Evolutionary conservation across 371 early-diverging fungal species (phyloP).

Genomic region (Mortierella sp.): DNA sequence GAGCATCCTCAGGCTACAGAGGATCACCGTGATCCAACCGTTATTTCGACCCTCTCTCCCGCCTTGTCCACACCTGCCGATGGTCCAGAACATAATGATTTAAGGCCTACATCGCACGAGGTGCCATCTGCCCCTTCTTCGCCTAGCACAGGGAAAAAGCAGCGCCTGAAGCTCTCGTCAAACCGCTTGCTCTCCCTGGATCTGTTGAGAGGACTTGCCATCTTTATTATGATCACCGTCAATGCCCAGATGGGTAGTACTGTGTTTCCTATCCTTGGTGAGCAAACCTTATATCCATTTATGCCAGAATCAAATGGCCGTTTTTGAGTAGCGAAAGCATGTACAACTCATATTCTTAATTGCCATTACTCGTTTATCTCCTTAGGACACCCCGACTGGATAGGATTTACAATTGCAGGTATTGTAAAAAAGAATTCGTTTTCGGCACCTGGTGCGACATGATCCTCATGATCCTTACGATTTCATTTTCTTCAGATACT

Average conservation of each 20-base stretch:
- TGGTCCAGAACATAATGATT: background rate
- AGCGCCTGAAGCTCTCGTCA: conserved; percentile 25
- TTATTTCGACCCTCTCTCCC: conserved; percentile 19
- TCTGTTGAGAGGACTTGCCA: conserved; percentile 60
- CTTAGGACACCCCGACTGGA: conserved; percentile 59
- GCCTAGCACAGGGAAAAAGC: background rate
- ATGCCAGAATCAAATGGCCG: background rate
- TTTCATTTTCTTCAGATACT: conserved; percentile 39
- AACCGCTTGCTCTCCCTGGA: conserved; percentile 62
- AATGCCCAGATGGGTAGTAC: conserved; percentile 59
- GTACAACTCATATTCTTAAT: background rate
- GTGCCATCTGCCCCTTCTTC: background rate
- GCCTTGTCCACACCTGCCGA: conserved; percentile 1
- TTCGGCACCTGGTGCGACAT: background rate
- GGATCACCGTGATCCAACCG: conserved; percentile 5
- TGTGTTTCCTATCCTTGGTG: conserved; percentile 47
- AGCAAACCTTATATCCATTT: background rate
- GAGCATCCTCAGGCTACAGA: conserved; percentile 10
- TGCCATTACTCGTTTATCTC: background rate
- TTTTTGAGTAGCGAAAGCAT: background rate
- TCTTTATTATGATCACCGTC: conserved; percentile 62
- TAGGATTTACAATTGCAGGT: conserved; percentile 64
- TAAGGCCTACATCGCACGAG: background rate
- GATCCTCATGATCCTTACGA: background rate
- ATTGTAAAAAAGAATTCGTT: conserved; percentile 46